Percentiles rank a stretch among this genome's conserved stretches.
These are phyloP conservation scores for Kluyveromyces sp. DNA, from an alignment of 1,139 yeast species.

Conservation along the genomic window DNA sequence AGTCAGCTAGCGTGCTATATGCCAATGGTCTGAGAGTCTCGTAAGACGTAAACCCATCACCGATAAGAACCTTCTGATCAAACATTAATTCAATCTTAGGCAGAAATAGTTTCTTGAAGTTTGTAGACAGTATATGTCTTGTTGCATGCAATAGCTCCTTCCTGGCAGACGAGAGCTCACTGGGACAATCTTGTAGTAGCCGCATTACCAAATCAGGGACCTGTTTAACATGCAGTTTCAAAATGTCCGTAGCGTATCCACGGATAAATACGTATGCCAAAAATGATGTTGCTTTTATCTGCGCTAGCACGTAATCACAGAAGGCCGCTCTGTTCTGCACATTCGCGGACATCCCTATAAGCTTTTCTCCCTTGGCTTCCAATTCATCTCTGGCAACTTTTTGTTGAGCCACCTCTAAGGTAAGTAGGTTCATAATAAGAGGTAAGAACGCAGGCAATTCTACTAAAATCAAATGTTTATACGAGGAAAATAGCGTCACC, in stretches of 20 bases:
- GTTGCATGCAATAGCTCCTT: constrained; percentile 92
- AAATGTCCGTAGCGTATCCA: constrained; percentile 63
- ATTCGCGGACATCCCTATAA: constrained; percentile 54
- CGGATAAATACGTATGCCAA: constrained; percentile 86
- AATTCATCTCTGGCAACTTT: constrained; percentile 60
- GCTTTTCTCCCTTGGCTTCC: constrained; percentile 46
- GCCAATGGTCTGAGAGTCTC: constrained; percentile 87
- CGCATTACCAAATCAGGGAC: constrained; percentile 87
- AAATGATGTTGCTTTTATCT: constrained; percentile 93
- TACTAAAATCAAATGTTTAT: constrained; percentile 65
- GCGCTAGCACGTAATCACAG: constrained; percentile 89
- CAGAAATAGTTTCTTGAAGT: constrained; percentile 72
- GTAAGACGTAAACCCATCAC: constrained; percentile 85
- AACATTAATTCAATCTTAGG: constrained; percentile 81
- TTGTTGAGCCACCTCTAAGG: constrained; percentile 70
- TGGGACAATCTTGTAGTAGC: constrained; percentile 89
- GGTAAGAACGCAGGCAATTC: constrained; percentile 78
- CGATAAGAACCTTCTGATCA: constrained; percentile 81
- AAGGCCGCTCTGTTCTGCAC: constrained; percentile 73
- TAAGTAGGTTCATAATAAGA: constrained; percentile 65
- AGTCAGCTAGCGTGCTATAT: constrained; percentile 92
- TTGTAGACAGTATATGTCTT: constrained; percentile 86
- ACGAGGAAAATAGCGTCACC: constrained; percentile 84
- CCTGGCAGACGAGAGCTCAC: constrained; percentile 88
- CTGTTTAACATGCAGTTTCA: constrained; percentile 56